A percentile compares a stretch with the other conserved stretches of the same genome.
Evolutionary conservation across 2,329 filamentous ascomycete genomes (phyloP).

Genomic region (Fusarium siculi): DNA sequence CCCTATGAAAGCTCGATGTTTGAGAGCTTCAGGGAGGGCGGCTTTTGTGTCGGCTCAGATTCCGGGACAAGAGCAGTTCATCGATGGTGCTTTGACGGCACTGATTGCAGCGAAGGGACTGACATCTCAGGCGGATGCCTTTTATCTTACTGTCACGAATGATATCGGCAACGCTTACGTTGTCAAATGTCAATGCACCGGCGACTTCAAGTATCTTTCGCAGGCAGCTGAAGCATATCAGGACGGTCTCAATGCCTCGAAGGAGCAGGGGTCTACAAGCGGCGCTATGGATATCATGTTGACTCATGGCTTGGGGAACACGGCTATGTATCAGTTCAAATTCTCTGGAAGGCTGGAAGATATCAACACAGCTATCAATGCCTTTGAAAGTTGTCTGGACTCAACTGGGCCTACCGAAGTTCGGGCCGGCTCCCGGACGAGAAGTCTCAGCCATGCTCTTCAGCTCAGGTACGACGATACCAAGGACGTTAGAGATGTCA

Average conservation of each 20-base stretch:
- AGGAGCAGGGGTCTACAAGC: background rate
- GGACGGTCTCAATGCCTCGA: background rate
- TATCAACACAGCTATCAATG: background rate
- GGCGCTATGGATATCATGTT: background rate
- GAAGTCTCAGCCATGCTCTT: background rate
- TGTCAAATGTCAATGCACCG: background rate
- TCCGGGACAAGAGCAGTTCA: background rate
- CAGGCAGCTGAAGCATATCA: background rate
- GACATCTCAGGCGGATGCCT: fast-evolving
- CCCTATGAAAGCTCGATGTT: background rate
- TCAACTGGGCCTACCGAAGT: background rate
- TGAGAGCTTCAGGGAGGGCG: background rate
- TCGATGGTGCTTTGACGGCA: background rate
- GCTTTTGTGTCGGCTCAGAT: background rate
- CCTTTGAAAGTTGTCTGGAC: background rate
- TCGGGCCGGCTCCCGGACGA: background rate
- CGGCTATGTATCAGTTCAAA: background rate
- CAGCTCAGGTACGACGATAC: background rate
- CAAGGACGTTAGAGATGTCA: background rate
- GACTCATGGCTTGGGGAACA: background rate
- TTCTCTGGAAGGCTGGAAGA: background rate
- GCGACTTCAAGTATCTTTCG: background rate
- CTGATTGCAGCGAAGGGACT: background rate
- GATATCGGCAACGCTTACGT: background rate
- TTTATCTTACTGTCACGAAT: background rate